Evolutionary conservation across 345 rosid genomes (phyloP).

Genomic region (Angophora floribunda): DNA sequence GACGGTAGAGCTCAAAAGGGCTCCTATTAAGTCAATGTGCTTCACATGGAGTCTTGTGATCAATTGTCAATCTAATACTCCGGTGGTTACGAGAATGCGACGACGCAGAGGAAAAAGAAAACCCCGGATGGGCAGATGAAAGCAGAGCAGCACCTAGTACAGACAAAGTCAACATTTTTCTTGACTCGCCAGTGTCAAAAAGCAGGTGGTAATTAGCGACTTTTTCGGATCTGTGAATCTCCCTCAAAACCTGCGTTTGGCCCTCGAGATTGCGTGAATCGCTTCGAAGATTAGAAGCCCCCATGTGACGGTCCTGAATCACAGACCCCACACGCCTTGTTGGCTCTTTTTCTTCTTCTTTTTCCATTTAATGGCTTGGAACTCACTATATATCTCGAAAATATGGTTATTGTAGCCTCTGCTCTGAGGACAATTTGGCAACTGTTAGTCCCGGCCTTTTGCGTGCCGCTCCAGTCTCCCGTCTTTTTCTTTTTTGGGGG

Average conservation of each 20-base stretch:
- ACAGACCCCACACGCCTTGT: neutral
- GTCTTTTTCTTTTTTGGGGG: neutral
- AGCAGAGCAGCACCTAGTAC: neutral
- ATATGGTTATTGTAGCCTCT: neutral
- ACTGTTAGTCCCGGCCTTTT: neutral
- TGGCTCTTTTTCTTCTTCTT: neutral
- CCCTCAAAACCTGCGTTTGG: constrained; percentile 5
- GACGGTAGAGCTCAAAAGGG: no score
- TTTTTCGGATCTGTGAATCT: neutral
- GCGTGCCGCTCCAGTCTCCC: neutral
- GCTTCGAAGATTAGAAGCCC: neutral
- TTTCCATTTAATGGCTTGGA: neutral
- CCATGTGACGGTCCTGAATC: neutral
- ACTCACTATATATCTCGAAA: neutral
- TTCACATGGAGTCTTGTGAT: no score
- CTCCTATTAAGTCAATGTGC: no score
- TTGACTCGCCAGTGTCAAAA: neutral
- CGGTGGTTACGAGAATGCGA: no score
- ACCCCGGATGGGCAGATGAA: neutral
- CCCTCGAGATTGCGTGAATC: neutral
- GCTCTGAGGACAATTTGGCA: neutral
- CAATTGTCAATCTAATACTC: no score
- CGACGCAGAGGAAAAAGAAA: neutral
- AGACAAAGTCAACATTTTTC: neutral
- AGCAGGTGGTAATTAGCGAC: neutral